Evolutionary conservation across 371 early-diverging fungal genomes (phyloP).

Genomic region (Chytridium lagenaria): DNA sequence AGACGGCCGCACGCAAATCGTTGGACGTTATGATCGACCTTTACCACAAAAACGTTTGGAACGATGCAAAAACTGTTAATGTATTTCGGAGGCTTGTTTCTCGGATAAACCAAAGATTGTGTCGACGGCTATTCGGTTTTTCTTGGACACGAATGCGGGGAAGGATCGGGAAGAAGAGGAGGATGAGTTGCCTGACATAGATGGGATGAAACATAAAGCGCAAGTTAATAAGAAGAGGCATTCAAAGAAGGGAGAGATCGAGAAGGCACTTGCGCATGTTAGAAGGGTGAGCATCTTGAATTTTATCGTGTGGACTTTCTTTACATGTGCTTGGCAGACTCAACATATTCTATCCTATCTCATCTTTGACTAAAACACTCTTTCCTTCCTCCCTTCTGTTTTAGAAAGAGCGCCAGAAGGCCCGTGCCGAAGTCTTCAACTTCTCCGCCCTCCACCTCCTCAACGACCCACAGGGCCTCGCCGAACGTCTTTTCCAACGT

Average conservation of each 20-base stretch:
- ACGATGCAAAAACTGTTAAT: slow-evolving; percentile 96
- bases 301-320: neutral
- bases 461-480: slow-evolving; percentile 95
- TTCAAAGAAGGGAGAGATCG: slow-evolving; percentile 73
- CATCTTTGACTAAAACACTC: too few relatives aligned
- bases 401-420: slow-evolving; percentile 63
- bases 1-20: slow-evolving; percentile 90
- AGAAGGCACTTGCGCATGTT: slow-evolving; percentile 72
- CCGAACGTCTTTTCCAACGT: slow-evolving; percentile 87
- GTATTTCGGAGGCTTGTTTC: slow-evolving; percentile 96
- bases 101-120: slow-evolving; percentile 87
- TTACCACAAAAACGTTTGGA: slow-evolving; percentile 95
- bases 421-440: slow-evolving; percentile 78
- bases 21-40: slow-evolving; percentile 94
- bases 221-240: slow-evolving; percentile 84
- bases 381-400: too few relatives aligned
- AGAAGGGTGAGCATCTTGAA: slow-evolving; percentile 60
- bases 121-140: slow-evolving; percentile 93
- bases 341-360: too few relatives aligned
- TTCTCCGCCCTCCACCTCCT: slow-evolving; percentile 92
- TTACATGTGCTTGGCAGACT: too few relatives aligned
- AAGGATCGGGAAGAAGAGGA: slow-evolving; percentile 75
- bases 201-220: slow-evolving; percentile 75
- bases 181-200: slow-evolving; percentile 68
- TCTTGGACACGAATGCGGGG: slow-evolving; percentile 70